Evolutionary conservation across 129 eudicot genomes (phyloP).

Genomic region (Lactuca saligna): DNA sequence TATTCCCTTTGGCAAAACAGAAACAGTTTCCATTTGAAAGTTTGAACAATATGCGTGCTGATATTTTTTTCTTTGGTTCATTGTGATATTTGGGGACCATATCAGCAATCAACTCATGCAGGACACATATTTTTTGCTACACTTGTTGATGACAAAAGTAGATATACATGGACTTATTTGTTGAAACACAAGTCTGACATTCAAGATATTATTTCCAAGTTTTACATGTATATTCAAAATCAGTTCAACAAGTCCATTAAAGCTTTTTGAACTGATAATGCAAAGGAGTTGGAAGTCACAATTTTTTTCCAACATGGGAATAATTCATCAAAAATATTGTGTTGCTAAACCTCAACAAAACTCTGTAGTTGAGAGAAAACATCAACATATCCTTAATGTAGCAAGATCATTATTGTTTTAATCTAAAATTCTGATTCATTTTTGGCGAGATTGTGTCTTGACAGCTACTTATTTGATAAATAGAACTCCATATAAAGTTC

Average conservation of each 20-base stretch:
- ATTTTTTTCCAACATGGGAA: not conserved
- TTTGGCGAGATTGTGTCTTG: not conserved
- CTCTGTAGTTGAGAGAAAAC: too few relatives aligned
- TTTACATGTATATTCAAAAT: not conserved
- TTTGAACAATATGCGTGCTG: not conserved
- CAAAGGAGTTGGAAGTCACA: not conserved
- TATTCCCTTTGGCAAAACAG: not conserved
- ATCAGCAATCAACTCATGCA: too few relatives aligned
- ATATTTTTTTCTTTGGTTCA: too few relatives aligned
- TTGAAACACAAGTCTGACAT: too few relatives aligned
- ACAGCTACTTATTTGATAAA: not conserved
- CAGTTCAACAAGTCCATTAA: not conserved
- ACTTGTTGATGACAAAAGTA: not conserved
- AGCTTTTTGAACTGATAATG: not conserved
- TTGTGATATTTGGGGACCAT: too few relatives aligned
- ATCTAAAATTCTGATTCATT: not conserved
- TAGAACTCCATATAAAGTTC: not conserved
- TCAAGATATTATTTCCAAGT: not conserved
- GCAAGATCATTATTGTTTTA: not conserved
- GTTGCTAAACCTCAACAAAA: conserved; percentile 2
- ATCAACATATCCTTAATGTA: too few relatives aligned
- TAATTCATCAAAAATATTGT: not conserved
- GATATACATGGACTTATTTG: not conserved
- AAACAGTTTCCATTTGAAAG: not conserved
- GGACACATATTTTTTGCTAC: not conserved